phyloP scores from a whole-genome alignment of 2,329 filamentous ascomycete genomes.

The Nemania sp. region DNA sequence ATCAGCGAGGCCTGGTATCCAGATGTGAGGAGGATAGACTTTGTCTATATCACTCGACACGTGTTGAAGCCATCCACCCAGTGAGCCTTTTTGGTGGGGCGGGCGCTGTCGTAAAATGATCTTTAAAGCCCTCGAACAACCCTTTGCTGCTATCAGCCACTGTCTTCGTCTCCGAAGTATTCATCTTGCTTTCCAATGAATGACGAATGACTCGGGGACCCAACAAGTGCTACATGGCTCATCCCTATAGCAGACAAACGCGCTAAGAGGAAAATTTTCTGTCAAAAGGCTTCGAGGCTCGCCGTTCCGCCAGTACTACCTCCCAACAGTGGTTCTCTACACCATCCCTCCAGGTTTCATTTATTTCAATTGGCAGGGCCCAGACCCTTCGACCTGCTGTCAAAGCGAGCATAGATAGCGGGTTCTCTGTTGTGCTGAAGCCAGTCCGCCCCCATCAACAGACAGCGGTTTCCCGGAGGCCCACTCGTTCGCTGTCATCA shows the following conservation, averaged over 20 bases:
- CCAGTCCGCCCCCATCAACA: constrained; percentile 3
- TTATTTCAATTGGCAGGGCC: not conserved
- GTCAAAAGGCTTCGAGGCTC: constrained; percentile 1
- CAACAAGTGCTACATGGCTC: not conserved
- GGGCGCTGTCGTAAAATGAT: constrained; percentile 1
- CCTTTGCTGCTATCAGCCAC: constrained; percentile 8
- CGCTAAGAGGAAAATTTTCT: not conserved
- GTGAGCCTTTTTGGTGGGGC: not conserved
- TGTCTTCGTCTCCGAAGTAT: not conserved
- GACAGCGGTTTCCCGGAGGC: constrained; percentile 1
- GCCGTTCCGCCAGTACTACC: not conserved
- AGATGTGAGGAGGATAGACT: too few relatives aligned
- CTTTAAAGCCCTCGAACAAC: constrained; percentile 6
- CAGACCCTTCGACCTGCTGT: constrained; percentile 10
- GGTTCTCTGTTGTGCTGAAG: not conserved
- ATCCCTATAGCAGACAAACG: not conserved
- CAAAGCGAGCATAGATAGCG: constrained; percentile 11
- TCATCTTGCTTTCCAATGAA: not conserved
- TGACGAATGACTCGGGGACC: too few relatives aligned
- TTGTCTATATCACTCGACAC: constrained; percentile 25
- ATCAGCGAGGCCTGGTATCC: not conserved
- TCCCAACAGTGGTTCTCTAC: constrained; percentile 2
- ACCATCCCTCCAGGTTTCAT: constrained; percentile 6
- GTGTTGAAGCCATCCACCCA: not conserved
- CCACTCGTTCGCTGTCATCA: constrained; percentile 11